Percentiles rank a stretch among this genome's conserved stretches.
Conservation (phyloP, 2,329 filamentous ascomycete genomes). For the Claviceps purpurea region DNA sequence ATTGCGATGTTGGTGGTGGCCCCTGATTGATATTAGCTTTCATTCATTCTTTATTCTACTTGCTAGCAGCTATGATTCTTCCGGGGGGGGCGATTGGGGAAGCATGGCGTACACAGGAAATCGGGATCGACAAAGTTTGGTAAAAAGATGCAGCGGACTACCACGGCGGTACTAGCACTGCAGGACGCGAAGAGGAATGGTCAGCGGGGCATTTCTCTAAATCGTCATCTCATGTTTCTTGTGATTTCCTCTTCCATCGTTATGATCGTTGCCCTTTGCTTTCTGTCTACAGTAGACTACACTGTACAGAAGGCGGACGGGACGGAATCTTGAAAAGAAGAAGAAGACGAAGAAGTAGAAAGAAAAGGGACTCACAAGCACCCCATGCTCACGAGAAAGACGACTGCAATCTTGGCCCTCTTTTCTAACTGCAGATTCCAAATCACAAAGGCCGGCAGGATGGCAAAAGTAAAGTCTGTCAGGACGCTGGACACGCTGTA, state of each 20-base stretch:
- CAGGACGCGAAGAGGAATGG: no score
- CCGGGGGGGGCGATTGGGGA: neutral
- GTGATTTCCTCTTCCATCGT: neutral
- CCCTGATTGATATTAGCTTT: slow-evolving; percentile 9
- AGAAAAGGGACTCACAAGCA: slow-evolving; percentile 26
- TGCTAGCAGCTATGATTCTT: slow-evolving; percentile 4
- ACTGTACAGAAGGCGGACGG: no score
- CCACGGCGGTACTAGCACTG: slow-evolving; percentile 28
- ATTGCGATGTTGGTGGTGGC: slow-evolving; percentile 31
- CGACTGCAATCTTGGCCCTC: slow-evolving; percentile 34
- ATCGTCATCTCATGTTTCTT: neutral
- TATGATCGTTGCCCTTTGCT: no score
- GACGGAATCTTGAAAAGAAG: neutral
- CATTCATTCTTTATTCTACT: no score
- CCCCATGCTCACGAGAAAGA: slow-evolving; percentile 41
- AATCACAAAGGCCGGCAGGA: slow-evolving; percentile 40
- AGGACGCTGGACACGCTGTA: slow-evolving; percentile 36
- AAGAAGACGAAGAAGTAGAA: neutral
- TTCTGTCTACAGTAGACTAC: no score
- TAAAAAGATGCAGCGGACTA: slow-evolving; percentile 27
- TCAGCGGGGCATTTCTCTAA: neutral
- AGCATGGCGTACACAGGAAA: slow-evolving; percentile 26
- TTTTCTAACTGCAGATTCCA: slow-evolving; percentile 40
- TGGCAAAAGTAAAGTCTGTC: slow-evolving; percentile 37
- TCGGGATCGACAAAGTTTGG: slow-evolving; percentile 24